Evolutionary conservation across 2,329 filamentous ascomycete species (phyloP).

Genomic region (Aspergillus thermomutatus): DNA sequence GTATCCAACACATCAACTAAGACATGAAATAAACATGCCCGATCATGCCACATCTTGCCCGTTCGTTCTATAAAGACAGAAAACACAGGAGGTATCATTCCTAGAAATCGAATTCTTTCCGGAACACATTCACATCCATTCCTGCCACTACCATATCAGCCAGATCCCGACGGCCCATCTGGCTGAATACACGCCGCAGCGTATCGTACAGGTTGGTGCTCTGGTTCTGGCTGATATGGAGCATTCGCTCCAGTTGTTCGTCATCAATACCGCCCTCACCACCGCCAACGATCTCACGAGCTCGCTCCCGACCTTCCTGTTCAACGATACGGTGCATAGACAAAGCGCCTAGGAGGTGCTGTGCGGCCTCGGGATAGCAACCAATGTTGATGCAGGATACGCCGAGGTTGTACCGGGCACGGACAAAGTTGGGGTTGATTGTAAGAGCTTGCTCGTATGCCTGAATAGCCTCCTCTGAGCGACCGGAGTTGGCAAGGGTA

Average conservation of each 20-base stretch:
- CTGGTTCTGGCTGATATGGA: conserved; percentile 76
- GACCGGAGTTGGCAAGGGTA: conserved; percentile 90
- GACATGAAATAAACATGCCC: conserved; percentile 2
- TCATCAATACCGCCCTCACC: conserved; percentile 57
- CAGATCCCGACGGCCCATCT: conserved; percentile 88
- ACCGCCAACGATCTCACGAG: conserved; percentile 72
- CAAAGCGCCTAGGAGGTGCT: conserved; percentile 85
- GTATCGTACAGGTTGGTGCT: conserved; percentile 98
- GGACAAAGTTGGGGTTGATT: conserved; percentile 92
- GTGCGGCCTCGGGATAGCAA: conserved; percentile 87
- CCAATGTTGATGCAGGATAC: conserved; percentile 97
- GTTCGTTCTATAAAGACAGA: background rate
- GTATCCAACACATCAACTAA: conserved; percentile 14
- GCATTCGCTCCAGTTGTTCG: conserved; percentile 77
- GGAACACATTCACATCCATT: conserved; percentile 86
- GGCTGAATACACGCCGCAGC: conserved; percentile 85
- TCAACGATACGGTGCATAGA: conserved; percentile 96
- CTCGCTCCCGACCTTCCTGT: conserved; percentile 76
- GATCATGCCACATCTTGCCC: background rate
- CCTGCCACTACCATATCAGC: conserved; percentile 82
- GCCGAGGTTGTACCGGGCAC: conserved; percentile 92
- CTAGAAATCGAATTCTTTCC: conserved; percentile 85
- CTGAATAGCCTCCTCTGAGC: conserved; percentile 91
- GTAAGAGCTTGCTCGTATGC: conserved; percentile 91
- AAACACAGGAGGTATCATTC: conserved; percentile 3